Base-by-base conservation (phyloP, 257 asterid species). In the Striga asiatica region DNA sequence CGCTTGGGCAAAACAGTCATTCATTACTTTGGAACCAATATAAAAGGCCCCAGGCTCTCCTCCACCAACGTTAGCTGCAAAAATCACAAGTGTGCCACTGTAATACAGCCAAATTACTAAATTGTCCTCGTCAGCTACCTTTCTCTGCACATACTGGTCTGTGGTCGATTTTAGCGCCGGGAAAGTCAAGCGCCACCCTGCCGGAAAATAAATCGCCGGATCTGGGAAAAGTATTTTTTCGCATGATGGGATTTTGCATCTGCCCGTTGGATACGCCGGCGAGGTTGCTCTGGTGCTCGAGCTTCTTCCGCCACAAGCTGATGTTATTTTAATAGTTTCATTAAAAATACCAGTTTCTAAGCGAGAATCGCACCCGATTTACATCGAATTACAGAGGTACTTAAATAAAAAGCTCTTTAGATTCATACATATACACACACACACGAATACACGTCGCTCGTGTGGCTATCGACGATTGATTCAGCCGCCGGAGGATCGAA, bases 251-350 rank as follows among this genome's bases (percentile, higher is more conserved):
- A 75, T 83, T 84, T 84, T 78, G 93, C 71, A 67, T 88, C 57
- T 91, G 89, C 47, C 97, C 94, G 72, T 71, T 88, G 93, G 88
- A 82, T 17, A 70, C 78, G 18, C 95, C 97, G 85, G 94, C 99
- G 64, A 81, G 97, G 80, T 71, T 92, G 45, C 85, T 92, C 35
- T 92, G 99, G 99, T 84, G 92, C 74, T 88, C 97, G 53, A 92
- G 99, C 69, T 92, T 92, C 79, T 92, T 92, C 80, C 99, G 99
- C 84, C 99, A 92, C 69, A 92, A 92, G 93, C 74, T 83, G 61
- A 88, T 84, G 95, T 66, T 84, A 17, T 92, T 92, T 71, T 87
- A 76, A 72, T 60, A 57, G 2, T 27, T 62, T 68, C n/a, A 34
- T 34, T n/a, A n/a, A n/a, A n/a, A 34, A 34, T n/a, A 8, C 8